These are phyloP conservation scores for Wallemia ichthyophaga DNA, from an alignment of 1,284 basidiomycete species.

Conservation along the genomic window DNA sequence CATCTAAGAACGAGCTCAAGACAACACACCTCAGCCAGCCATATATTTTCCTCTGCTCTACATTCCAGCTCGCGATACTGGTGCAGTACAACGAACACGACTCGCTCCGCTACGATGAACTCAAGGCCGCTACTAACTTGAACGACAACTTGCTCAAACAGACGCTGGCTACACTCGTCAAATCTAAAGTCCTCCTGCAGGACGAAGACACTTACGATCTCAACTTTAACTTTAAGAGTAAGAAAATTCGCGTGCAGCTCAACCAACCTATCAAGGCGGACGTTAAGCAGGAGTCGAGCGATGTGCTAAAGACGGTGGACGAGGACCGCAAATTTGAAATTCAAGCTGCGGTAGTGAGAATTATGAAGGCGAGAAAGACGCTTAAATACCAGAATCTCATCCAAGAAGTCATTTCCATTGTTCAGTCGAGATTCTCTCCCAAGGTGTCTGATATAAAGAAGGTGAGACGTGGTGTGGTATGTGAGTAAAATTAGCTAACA, in stretches of 20 bases:
- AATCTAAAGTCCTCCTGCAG: conserved; percentile 56
- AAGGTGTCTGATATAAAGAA: conserved; percentile 57
- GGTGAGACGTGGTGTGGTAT: conserved; percentile 1
- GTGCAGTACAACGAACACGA: conserved; percentile 81
- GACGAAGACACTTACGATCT: conserved; percentile 69
- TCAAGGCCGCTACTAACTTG: conserved; percentile 53
- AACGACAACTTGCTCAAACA: conserved; percentile 55
- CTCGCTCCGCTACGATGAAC: conserved; percentile 46
- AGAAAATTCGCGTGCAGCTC: conserved; percentile 73
- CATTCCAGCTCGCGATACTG: conserved; percentile 82
- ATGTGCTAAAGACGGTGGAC: conserved; percentile 82
- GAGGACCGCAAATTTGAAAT: conserved; percentile 93
- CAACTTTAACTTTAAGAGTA: conserved; percentile 86
- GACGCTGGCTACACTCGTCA: conserved; percentile 51
- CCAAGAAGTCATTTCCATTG: conserved; percentile 74
- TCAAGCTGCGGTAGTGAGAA: conserved; percentile 86
- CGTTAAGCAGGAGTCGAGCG: conserved; percentile 63
- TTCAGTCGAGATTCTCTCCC: conserved; percentile 60
- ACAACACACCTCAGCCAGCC: conserved; percentile 80
- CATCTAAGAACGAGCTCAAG: conserved; percentile 79
- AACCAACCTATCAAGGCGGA: conserved; percentile 86
- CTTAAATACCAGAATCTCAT: conserved; percentile 89
- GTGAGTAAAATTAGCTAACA: conserved; percentile 4
- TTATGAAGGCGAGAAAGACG: conserved; percentile 90
- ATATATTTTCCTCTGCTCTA: conserved; percentile 80